phyloP scores from a whole-genome alignment of 1,139 yeast species.

The Pneumocystis wakefieldiae region DNA sequence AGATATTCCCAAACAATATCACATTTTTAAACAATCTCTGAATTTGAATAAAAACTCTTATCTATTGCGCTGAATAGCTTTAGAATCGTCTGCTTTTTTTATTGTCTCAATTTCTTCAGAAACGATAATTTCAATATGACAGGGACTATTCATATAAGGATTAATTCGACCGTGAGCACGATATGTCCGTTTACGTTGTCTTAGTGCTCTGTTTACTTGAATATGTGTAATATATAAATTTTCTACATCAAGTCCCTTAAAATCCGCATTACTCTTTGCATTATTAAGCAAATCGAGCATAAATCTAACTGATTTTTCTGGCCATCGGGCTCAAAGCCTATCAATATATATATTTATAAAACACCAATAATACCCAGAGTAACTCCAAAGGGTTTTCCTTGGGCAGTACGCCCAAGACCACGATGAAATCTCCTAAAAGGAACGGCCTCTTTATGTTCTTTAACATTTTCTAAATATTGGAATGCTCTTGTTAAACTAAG shows the following conservation, averaged over 20 bases:
- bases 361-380: conserved; percentile 53
- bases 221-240: conserved; percentile 92
- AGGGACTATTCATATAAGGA: conserved; percentile 96
- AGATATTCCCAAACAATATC: background rate
- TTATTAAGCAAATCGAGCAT: conserved; percentile 87
- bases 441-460: conserved; percentile 97
- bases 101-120: conserved; percentile 92
- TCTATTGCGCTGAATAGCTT: background rate
- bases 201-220: conserved; percentile 99
- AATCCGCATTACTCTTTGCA: conserved; percentile 97
- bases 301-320: conserved; percentile 94
- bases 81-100: conserved; percentile 68
- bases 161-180: conserved; percentile 99
- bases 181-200: conserved; percentile 99
- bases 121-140: conserved; percentile 94
- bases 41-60: conserved; percentile 20
- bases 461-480: conserved; percentile 88
- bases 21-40: background rate
- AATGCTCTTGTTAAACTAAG: conserved; percentile 96
- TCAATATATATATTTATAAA: background rate
- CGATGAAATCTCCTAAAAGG: conserved; percentile 98
- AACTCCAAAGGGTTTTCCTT: conserved; percentile 99
- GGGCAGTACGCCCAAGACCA: conserved; percentile 97
- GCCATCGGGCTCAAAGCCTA: conserved; percentile 59
- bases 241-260: conserved; percentile 89